Conservation (phyloP, 768 basidiomycete genomes). For the Xerocomellus chrysenteron region DNA sequence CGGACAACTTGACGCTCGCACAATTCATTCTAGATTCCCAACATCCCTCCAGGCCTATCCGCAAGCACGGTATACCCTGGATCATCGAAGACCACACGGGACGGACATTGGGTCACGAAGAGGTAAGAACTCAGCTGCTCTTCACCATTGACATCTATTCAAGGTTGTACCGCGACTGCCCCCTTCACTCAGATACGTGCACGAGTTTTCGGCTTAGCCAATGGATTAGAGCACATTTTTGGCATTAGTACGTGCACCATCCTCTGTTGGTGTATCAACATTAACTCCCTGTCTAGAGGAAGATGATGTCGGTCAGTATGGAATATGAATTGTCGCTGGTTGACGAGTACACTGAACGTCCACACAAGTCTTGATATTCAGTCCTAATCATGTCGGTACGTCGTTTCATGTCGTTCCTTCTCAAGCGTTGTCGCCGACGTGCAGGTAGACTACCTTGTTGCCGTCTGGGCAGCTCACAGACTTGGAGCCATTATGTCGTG, state of each 20-base stretch:
- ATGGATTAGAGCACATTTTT: constrained; percentile 35
- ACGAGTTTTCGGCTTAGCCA: constrained; percentile 39
- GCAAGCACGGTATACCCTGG: constrained; percentile 33
- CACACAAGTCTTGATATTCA: constrained; percentile 56
- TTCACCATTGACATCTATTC: neutral
- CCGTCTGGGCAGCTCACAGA: constrained; percentile 55
- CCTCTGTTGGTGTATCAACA: neutral
- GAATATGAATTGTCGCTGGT: neutral
- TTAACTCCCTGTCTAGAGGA: constrained; percentile 29
- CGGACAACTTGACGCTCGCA: constrained; percentile 38
- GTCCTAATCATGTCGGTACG: constrained; percentile 65
- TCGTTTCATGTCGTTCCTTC: neutral
- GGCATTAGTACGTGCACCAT: constrained; percentile 31
- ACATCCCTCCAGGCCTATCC: constrained; percentile 31
- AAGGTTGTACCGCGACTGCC: neutral
- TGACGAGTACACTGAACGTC: constrained; percentile 5
- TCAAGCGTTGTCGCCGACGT: neutral
- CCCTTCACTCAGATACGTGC: constrained; percentile 31
- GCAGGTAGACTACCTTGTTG: constrained; percentile 50
- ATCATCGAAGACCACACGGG: constrained; percentile 44
- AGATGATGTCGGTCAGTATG: constrained; percentile 39
- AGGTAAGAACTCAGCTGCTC: constrained; percentile 24
- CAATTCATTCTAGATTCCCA: constrained; percentile 40
- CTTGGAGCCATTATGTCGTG: constrained; percentile 60
- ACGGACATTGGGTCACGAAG: constrained; percentile 34